A percentile compares a stretch with the other conserved stretches of the same genome.
Conservation (phyloP, 2,329 filamentous ascomycete genomes). For the Colletotrichum camelliae region DNA sequence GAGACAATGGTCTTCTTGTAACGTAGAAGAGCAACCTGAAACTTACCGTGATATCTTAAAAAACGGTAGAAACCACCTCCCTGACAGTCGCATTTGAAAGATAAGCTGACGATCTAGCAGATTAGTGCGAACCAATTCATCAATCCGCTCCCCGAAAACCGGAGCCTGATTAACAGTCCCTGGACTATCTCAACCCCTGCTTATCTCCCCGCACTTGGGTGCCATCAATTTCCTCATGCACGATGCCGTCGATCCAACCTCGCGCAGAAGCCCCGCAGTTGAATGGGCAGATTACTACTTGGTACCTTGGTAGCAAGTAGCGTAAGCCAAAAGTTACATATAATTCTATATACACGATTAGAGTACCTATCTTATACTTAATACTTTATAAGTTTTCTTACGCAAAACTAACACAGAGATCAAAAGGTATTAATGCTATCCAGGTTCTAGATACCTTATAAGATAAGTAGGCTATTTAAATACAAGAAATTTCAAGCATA, state of each 20-base stretch:
- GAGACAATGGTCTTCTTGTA: not conserved
- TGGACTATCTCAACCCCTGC: conserved; percentile 5
- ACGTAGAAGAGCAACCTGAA: not conserved
- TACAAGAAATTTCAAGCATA: no score
- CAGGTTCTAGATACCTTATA: no score
- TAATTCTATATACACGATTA: no score
- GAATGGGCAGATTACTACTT: not conserved
- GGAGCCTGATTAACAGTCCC: not conserved
- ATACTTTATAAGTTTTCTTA: no score
- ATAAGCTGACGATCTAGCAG: not conserved
- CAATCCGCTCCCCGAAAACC: not conserved
- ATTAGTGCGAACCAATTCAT: not conserved
- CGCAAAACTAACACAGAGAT: no score
- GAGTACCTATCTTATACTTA: no score
- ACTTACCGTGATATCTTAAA: not conserved
- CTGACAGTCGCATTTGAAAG: not conserved
- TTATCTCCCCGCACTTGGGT: conserved; percentile 9
- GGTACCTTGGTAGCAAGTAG: no score
- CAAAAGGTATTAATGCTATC: no score
- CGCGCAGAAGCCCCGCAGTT: not conserved
- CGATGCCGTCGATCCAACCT: not conserved
- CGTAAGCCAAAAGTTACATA: no score
- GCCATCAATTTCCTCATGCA: not conserved
- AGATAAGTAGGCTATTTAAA: no score
- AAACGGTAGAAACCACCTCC: not conserved